Evolutionary conservation across 192 early-diverging fungal species (phyloP).

Genomic region (Cladochytrium replicatum): DNA sequence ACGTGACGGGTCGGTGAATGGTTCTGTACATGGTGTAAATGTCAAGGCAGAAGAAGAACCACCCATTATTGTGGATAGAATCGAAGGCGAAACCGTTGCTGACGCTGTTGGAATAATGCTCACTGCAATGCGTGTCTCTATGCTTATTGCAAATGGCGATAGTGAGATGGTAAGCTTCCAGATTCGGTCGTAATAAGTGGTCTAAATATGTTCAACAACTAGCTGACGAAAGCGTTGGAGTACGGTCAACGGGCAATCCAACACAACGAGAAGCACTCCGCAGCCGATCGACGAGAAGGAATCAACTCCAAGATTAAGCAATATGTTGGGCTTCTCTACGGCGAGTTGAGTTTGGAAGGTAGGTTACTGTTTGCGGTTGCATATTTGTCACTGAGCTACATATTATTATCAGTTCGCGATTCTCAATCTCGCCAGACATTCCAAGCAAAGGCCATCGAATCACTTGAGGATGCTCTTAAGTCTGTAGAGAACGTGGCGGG

Average conservation of each 20-base stretch:
- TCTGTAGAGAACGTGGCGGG: conserved; percentile 5
- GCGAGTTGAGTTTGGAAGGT: conserved; percentile 35
- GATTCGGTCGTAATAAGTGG: not conserved
- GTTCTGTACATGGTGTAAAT: too few species aligned
- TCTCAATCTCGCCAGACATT: conserved; percentile 8
- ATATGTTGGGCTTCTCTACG: conserved; percentile 31
- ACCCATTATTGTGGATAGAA: too few species aligned
- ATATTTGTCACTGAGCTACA: too few species aligned
- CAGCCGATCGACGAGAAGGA: too few species aligned
- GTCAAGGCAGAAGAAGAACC: too few species aligned
- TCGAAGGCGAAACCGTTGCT: conserved; percentile 29
- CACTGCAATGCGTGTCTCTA: conserved; percentile 18
- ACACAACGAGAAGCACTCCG: too few species aligned
- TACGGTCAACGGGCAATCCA: conserved; percentile 40
- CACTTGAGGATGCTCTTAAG: conserved; percentile 10
- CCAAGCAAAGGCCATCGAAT: conserved; percentile 20
- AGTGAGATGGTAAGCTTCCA: conserved; percentile 21
- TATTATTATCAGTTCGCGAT: too few species aligned
- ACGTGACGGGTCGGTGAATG: too few species aligned
- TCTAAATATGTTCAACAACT: too few species aligned
- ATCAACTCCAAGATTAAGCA: conserved; percentile 21
- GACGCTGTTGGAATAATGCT: conserved; percentile 37
- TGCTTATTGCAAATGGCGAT: conserved; percentile 21
- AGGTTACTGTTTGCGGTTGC: too few species aligned
- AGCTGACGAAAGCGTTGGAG: conserved; percentile 21